Percentiles rank a stretch among this genome's conserved stretches.
phyloP scores from a whole-genome alignment of 257 asterid species.

The Solanum sparsipilum region DNA sequence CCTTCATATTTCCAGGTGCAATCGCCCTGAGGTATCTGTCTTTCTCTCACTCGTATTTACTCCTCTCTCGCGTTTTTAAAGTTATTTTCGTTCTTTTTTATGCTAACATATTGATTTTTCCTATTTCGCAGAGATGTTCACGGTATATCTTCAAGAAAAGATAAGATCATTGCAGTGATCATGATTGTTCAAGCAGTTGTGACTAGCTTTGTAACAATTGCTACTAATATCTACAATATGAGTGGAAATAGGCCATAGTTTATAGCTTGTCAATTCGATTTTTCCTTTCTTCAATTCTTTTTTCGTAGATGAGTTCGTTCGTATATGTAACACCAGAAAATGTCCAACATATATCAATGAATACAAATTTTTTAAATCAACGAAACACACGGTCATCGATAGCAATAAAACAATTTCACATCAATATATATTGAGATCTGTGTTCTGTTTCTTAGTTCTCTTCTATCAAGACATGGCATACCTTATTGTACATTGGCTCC shows the following conservation, averaged over 20 bases:
- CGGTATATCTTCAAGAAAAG: conserved; percentile 61
- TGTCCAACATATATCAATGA: neutral
- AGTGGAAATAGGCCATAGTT: conserved; percentile 8
- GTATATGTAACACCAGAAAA: neutral
- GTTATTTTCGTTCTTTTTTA: neutral
- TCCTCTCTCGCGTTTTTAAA: neutral
- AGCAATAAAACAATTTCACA: neutral
- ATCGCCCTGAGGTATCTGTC: conserved; percentile 52
- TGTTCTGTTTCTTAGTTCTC: neutral
- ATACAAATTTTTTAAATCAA: neutral
- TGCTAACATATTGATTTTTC: neutral
- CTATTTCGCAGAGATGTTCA: conserved; percentile 61
- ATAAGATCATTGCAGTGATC: conserved; percentile 55
- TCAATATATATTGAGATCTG: neutral
- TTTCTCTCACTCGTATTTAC: neutral
- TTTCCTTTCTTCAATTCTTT: neutral
- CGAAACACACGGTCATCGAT: neutral
- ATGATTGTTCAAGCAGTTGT: conserved; percentile 65
- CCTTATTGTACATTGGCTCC: neutral
- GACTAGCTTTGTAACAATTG: conserved; percentile 72
- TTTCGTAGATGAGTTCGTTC: neutral
- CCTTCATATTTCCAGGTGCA: conserved; percentile 87
- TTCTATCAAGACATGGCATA: neutral
- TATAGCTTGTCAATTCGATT: neutral
- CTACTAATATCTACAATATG: conserved; percentile 55